These are phyloP conservation scores for Dendrobium nobile DNA, from an alignment of 106 monocot species.

Conservation along the genomic window DNA sequence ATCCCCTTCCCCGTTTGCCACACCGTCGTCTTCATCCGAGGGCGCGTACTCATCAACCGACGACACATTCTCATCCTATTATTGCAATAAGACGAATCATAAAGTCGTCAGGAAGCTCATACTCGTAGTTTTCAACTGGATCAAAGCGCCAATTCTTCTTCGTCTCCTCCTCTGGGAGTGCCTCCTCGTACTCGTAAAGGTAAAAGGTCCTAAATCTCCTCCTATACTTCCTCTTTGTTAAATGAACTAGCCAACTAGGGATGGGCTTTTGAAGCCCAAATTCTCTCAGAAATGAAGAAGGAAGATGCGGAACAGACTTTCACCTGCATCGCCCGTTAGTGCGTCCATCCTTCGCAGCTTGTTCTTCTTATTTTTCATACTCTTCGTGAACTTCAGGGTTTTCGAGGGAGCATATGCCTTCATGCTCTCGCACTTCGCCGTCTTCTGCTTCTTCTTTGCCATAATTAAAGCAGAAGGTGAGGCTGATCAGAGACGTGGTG, in stretches of 20 bases:
- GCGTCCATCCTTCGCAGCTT: not conserved
- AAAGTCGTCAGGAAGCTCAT: constrained; percentile 76
- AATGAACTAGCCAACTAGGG: not conserved
- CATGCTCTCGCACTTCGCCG: not conserved
- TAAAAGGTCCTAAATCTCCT: constrained; percentile 16
- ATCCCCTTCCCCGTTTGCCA: constrained; percentile 12
- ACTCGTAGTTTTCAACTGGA: constrained; percentile 79
- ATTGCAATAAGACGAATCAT: not conserved
- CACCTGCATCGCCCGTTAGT: not conserved
- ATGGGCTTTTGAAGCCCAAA: constrained; percentile 17
- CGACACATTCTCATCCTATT: constrained; percentile 74
- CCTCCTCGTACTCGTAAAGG: constrained; percentile 79
- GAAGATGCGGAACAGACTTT: constrained; percentile 55
- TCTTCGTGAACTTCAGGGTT: not conserved
- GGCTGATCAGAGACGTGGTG: no score
- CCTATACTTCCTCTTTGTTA: constrained; percentile 11
- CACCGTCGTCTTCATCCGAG: constrained; percentile 12
- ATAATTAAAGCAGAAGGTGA: not conserved
- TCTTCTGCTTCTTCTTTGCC: not conserved
- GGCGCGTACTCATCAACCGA: constrained; percentile 49
- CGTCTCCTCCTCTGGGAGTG: constrained; percentile 62
- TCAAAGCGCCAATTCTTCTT: constrained; percentile 79
- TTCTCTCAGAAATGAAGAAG: constrained; percentile 47
- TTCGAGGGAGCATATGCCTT: not conserved
- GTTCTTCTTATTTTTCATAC: constrained; percentile 9